phyloP scores from a whole-genome alignment of 768 basidiomycete genomes.

The Russula foetens region DNA sequence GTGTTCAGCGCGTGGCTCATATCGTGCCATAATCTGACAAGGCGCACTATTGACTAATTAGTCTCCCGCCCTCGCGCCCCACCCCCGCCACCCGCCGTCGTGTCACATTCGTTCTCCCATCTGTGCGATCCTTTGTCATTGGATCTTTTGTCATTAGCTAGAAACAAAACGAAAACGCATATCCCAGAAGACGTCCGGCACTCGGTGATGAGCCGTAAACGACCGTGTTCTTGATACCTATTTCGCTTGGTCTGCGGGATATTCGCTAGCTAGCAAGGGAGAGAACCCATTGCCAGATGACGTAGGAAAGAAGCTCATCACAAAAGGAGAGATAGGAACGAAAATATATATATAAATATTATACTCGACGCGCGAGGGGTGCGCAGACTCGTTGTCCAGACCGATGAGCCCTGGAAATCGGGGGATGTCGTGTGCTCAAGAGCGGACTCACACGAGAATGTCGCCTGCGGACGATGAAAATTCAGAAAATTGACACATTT shows the following conservation, averaged over 20 bases:
- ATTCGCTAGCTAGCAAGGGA: background rate
- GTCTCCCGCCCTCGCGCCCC: background rate
- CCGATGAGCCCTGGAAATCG: background rate
- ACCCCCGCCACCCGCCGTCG: background rate
- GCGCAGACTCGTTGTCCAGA: conserved; percentile 8
- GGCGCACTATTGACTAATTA: conserved; percentile 1
- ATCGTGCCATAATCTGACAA: background rate
- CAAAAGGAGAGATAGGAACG: background rate
- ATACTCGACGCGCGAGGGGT: background rate
- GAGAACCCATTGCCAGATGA: background rate
- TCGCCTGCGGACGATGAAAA: background rate
- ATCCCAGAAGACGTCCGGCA: background rate
- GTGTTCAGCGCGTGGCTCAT: conserved; percentile 18
- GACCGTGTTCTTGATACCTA: background rate
- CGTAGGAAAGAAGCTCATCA: conserved; percentile 9
- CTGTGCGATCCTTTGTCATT: background rate
- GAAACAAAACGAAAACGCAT: background rate
- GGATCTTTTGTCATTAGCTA: background rate
- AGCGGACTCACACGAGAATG: background rate
- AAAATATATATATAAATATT: background rate
- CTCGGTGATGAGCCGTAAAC: background rate
- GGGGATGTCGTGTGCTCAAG: background rate
- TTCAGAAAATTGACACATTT: background rate
- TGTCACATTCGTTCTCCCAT: background rate
- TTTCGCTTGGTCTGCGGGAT: background rate